Evolutionary conservation across 768 basidiomycete genomes (phyloP).

Genomic region (Auricularia auricula-judae): DNA sequence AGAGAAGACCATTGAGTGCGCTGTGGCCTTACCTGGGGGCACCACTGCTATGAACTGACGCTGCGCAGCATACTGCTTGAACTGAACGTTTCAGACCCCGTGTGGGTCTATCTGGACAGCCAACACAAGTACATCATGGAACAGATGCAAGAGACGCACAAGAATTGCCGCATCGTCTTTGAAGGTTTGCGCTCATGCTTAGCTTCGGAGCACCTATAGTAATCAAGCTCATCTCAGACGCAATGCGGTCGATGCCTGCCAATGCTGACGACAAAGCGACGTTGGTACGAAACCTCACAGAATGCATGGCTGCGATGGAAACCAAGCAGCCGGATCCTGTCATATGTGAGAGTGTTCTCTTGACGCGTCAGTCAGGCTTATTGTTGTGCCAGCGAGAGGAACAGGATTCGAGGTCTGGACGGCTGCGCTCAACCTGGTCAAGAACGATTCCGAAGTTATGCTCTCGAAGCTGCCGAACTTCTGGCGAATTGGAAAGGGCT

Average conservation of each 20-base stretch:
- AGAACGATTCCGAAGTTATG: constrained; percentile 78
- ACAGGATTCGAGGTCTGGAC: constrained; percentile 75
- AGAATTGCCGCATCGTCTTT: constrained; percentile 38
- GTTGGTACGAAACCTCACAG: constrained; percentile 39
- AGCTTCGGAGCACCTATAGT: constrained; percentile 1
- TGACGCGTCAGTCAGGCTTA: neutral
- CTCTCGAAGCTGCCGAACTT: constrained; percentile 81
- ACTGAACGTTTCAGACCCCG: constrained; percentile 73
- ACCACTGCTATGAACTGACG: neutral
- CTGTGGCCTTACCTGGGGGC: neutral
- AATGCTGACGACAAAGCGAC: constrained; percentile 35
- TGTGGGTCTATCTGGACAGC: constrained; percentile 92
- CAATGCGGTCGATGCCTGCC: constrained; percentile 14
- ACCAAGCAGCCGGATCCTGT: constrained; percentile 49
- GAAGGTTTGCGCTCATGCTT: constrained; percentile 27
- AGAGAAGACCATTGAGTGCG: constrained; percentile 92
- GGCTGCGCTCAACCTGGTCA: constrained; percentile 65
- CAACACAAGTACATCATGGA: constrained; percentile 83
- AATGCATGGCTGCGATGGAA: constrained; percentile 49
- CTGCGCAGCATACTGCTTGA: constrained; percentile 70
- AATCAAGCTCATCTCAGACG: neutral
- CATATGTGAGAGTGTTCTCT: constrained; percentile 35
- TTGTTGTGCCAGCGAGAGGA: constrained; percentile 41
- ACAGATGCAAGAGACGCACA: constrained; percentile 56
- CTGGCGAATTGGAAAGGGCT: constrained; percentile 84